Evolutionary conservation across 2,329 filamentous ascomycete genomes (phyloP).

Genomic region (Diaporthe sp.): DNA sequence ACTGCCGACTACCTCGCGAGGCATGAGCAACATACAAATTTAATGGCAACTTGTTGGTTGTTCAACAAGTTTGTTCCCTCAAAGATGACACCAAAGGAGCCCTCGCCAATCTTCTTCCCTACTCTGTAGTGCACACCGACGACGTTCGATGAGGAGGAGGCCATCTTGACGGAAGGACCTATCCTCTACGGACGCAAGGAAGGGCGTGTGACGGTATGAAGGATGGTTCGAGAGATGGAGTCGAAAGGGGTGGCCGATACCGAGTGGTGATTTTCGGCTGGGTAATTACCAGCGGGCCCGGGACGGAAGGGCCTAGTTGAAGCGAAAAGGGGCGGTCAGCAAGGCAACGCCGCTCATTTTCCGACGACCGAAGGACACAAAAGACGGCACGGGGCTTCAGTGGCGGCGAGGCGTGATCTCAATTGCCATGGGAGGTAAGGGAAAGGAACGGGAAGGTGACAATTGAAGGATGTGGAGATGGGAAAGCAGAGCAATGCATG

Average conservation of each 20-base stretch:
- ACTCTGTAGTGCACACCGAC: slow-evolving; percentile 99
- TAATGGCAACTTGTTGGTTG: slow-evolving; percentile 99
- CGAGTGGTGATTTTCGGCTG: slow-evolving; percentile 36
- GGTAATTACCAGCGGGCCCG: slow-evolving; percentile 39
- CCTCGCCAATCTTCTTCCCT: slow-evolving; percentile 99
- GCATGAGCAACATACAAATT: slow-evolving; percentile 80
- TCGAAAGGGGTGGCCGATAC: slow-evolving; percentile 33
- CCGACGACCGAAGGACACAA: slow-evolving; percentile 7
- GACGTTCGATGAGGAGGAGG: slow-evolving; percentile 93
- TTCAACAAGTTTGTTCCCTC: slow-evolving; percentile 98
- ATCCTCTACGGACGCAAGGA: slow-evolving; percentile 33
- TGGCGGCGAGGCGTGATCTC: slow-evolving; percentile 13
- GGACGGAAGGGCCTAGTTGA: slow-evolving; percentile 38
- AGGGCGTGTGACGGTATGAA: slow-evolving; percentile 31
- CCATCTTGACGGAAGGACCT: slow-evolving; percentile 68
- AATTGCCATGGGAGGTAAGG: slow-evolving; percentile 23
- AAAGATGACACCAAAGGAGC: slow-evolving; percentile 98
- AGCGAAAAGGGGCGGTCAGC: slow-evolving; percentile 40
- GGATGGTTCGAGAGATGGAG: slow-evolving; percentile 11
- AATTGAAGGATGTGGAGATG: slow-evolving; percentile 36
- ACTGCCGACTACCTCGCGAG: background rate
- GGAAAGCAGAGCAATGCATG: slow-evolving; percentile 17
- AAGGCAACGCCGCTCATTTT: slow-evolving; percentile 40
- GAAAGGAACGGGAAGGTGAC: background rate
- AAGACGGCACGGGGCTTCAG: slow-evolving; percentile 4